Percentiles rank a stretch among this genome's conserved stretches.
These are phyloP conservation scores for Populus euphratica DNA, from an alignment of 345 rosid species.

Conservation along the genomic window DNA sequence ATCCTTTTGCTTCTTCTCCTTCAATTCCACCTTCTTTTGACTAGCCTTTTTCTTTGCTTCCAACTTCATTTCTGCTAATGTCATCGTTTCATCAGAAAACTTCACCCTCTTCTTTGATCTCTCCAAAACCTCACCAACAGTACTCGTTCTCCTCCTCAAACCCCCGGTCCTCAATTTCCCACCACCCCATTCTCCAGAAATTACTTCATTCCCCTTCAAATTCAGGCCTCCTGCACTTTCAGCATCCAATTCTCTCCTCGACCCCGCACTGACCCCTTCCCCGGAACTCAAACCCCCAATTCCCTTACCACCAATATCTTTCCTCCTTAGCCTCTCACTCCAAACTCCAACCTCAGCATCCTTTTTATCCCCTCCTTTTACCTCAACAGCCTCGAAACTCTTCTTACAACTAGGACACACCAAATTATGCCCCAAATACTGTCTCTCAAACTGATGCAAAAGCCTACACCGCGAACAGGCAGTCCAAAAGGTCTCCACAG, in stretches of 20 bases:
- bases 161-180: constrained; percentile 37
- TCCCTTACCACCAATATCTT: constrained; percentile 8
- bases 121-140: constrained; percentile 36
- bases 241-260: constrained; percentile 29
- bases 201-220: neutral
- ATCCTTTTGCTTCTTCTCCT: constrained; percentile 18
- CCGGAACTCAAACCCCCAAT: neutral
- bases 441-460: constrained; percentile 74
- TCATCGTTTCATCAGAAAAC: constrained; percentile 58
- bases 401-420: constrained; percentile 70
- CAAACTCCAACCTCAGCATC: constrained; percentile 27
- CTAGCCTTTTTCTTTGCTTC: constrained; percentile 37
- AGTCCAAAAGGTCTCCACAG: constrained; percentile 49
- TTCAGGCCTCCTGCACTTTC: neutral
- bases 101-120: constrained; percentile 27
- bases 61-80: constrained; percentile 68
- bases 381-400: constrained; percentile 69
- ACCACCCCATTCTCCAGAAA: constrained; percentile 29
- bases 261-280: constrained; percentile 16
- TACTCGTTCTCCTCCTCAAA: constrained; percentile 32
- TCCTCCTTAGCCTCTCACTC: constrained; percentile 30
- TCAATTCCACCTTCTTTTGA: constrained; percentile 33
- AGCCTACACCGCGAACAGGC: constrained; percentile 66
- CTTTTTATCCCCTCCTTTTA: constrained; percentile 24
- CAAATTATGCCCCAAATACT: constrained; percentile 64